Evolutionary conservation across 352 stramenopile genomes (phyloP), one percentile per base, ranked within the genome.

Genomic region (Globisporangium megalacanthum): DNA sequence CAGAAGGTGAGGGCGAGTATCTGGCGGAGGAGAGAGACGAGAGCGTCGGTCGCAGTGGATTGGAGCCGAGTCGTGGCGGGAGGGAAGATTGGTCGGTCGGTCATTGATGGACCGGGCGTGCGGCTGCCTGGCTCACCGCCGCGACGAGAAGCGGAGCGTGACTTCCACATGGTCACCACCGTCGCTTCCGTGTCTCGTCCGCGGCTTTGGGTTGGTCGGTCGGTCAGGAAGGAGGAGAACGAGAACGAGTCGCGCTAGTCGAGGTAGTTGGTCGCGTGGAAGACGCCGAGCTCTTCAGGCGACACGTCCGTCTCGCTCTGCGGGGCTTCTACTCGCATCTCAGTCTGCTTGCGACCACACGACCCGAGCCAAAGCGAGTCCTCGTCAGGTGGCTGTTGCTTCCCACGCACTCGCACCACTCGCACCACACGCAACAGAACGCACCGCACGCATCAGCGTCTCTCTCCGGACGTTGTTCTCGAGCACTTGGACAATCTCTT

Each of bases 391-490:
- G 25, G 25, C 25, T 29, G 25, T 29, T 29, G 25, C 25, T 29
- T 29, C 25, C 25, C 25, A 29, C 1, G 25, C 25, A 29, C 25
- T 29, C 25, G 11, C 37, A 44, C 5, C 37, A 15, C 37, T 25
- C n/a, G 13, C 25, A 19, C n/a, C 7, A 22, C 35, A 52, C 9
- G 6, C 15, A n/a, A 56, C 33, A 20, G 11, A n/a, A 74, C 81
- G 42, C 75, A 92, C 85, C 69, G 83, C 73, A 36, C 79, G 75
- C 61, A 90, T 75, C n/a, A 93, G 68, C 13, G 84, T 89, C 65
- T 95, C 86, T 61, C 89, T 88, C 64, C 84, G 79, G 20, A 95
- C 80, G 52, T 90, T 72, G 65, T 88, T 93, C 60, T 95, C 86
- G 19, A 95, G 68, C 37, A 89, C 78, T 56, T 89, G 73, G 48